Evolutionary conservation across 2,329 filamentous ascomycete genomes (phyloP), one percentile per base, ranked within the genome.

Genomic region (Talaromyces sp.): DNA sequence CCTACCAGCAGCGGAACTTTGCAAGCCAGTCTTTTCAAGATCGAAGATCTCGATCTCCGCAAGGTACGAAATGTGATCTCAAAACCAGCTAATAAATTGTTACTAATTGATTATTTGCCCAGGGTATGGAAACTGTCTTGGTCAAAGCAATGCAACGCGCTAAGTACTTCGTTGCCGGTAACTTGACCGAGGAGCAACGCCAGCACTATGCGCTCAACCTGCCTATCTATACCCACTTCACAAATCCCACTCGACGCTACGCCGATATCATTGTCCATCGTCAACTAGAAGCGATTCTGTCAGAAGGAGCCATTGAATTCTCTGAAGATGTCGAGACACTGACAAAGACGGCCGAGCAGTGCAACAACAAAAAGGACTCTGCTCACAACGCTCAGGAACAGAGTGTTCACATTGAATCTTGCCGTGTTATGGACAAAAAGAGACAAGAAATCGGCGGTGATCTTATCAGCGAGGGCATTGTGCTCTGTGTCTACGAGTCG

Each of bases 291-390:
- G 84, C 90, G 62, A 86, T 91, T 56, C 83, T 99, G 41, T 94
- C 91, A 0, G 85, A 91, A 58, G 90, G 90, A 64, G 84, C 88
- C 64, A 83, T 90, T 54, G 92, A 97, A 69, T 97, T 94, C 74
- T 87, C 80, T 4, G 94, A 99, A 66, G 94, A 99, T 63, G 76
- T 94, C 62, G 94, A 99, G 72, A 88, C 82, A 60, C 81, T 99
- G 48, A 87, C 87, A 69, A 99, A 97, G 85, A 96, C 90, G 56
- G 90, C 92, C 9, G 94, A 99, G 76, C 86, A 91, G 67, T 96
- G 91, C 83, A 99, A 99, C 80, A 96, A 90, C 72, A 99, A 97
- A 87, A 99, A 97, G 77, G 94, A 99, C 73, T 97, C 92, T 12
- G 92, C 94, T 1, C 93, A 96, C 78, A 94, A 91, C 70, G 94